phyloP scores from a whole-genome alignment of 306 rosid genomes.

The Astragalus membranaceus region DNA sequence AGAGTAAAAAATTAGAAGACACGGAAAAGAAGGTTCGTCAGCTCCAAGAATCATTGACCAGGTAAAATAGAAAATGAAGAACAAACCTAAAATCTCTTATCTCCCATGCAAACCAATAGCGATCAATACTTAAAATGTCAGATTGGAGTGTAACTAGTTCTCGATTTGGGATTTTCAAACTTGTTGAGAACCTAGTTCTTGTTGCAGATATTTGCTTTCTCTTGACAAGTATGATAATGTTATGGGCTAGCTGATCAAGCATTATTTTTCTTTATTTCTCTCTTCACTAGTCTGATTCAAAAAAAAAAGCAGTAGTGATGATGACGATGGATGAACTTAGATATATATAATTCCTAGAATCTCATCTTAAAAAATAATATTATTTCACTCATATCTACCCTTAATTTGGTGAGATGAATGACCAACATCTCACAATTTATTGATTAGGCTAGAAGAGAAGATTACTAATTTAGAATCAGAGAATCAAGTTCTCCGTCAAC shows the following conservation, averaged over 20 bases:
- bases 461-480: conserved; percentile 74
- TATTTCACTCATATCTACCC: background rate
- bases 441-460: conserved; percentile 86
- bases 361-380: conserved; percentile 11
- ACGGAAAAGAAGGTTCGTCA: conserved; percentile 62
- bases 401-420: conserved; percentile 15
- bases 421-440: conserved; percentile 27
- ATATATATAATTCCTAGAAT: background rate
- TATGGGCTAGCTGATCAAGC: conserved; percentile 19
- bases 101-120: background rate
- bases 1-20: conserved; percentile 50
- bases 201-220: background rate
- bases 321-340: background rate
- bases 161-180: conserved; percentile 14
- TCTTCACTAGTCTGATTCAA: background rate
- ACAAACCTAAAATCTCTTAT: background rate
- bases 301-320: background rate
- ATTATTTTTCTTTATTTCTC: conserved; percentile 16
- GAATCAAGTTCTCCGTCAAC: conserved; percentile 85
- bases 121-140: background rate
- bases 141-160: background rate
- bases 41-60: conserved; percentile 70
- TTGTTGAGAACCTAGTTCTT: background rate
- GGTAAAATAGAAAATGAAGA: conserved; percentile 42
- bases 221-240: background rate